Conservation (phyloP, 2,329 filamentous ascomycete genomes). For the Ilyonectria mors-panacis region DNA sequence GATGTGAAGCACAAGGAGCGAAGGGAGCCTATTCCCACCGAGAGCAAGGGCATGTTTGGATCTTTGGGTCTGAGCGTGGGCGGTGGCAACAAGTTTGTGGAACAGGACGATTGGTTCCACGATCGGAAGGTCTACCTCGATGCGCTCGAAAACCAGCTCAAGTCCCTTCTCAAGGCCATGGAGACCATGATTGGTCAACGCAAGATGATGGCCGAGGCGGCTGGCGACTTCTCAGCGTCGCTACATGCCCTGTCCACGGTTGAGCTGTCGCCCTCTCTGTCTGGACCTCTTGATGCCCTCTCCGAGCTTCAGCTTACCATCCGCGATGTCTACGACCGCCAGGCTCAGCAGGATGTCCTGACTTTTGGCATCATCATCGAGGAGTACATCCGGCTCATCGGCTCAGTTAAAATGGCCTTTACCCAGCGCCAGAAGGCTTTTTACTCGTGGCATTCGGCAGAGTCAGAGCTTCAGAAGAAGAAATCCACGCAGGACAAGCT, state of each 20-base stretch:
- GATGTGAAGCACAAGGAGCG: slow-evolving; percentile 99
- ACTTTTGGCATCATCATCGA: slow-evolving; percentile 98
- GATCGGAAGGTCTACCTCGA: slow-evolving; percentile 96
- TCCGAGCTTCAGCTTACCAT: slow-evolving; percentile 96
- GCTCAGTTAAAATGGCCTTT: slow-evolving; percentile 95
- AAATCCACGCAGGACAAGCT: slow-evolving; percentile 93
- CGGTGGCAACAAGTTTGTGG: slow-evolving; percentile 88
- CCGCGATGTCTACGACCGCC: slow-evolving; percentile 93
- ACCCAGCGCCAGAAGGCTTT: slow-evolving; percentile 94
- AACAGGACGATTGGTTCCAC: slow-evolving; percentile 99
- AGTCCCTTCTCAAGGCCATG: slow-evolving; percentile 91
- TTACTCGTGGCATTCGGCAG: slow-evolving; percentile 92
- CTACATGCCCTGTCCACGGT: slow-evolving; percentile 94
- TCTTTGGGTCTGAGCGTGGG: slow-evolving; percentile 86
- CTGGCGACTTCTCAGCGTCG: slow-evolving; percentile 92
- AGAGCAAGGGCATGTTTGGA: slow-evolving; percentile 95
- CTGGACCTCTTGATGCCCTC: slow-evolving; percentile 89
- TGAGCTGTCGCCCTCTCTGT: slow-evolving; percentile 90
- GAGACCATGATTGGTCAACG: slow-evolving; percentile 93
- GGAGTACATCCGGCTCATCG: slow-evolving; percentile 96
- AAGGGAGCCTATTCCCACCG: slow-evolving; percentile 85
- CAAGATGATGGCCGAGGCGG: slow-evolving; percentile 93
- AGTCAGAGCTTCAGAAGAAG: slow-evolving; percentile 91
- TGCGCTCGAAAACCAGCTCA: slow-evolving; percentile 91
- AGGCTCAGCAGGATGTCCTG: slow-evolving; percentile 96